Evolutionary conservation across 2,329 filamentous ascomycete genomes (phyloP).

Genomic region (Tolypocladium inflatum): DNA sequence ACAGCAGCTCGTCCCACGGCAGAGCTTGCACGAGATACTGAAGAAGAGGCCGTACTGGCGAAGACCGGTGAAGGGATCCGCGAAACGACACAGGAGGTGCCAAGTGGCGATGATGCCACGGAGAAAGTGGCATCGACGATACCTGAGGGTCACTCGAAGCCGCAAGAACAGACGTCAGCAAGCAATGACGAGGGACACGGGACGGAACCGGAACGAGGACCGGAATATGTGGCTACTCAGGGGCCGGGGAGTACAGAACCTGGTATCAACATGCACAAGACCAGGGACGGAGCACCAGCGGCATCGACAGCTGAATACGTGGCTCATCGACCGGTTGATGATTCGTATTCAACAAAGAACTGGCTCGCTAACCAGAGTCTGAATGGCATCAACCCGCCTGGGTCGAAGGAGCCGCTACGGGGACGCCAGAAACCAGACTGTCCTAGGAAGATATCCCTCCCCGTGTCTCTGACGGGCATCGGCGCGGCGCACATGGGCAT

Average conservation of each 20-base stretch:
- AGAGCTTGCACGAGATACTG: not conserved
- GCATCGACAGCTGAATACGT: not conserved
- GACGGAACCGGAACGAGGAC: constrained; percentile 1
- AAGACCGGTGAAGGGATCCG: not conserved
- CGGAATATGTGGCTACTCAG: constrained; percentile 5
- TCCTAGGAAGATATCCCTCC: constrained; percentile 4
- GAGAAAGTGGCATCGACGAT: not conserved
- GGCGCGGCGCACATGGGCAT: constrained; percentile 12
- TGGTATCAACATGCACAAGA: not conserved
- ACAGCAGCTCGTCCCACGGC: not conserved
- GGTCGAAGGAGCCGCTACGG: not conserved
- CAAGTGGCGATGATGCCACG: not conserved
- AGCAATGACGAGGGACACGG: not conserved
- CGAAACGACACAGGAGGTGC: not conserved
- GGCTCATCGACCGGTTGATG: not conserved
- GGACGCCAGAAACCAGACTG: not conserved
- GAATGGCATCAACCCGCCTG: not conserved
- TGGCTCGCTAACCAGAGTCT: not conserved
- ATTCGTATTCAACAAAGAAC: not conserved
- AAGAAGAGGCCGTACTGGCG: not conserved
- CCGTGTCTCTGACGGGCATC: constrained; percentile 13
- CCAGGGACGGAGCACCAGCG: not conserved
- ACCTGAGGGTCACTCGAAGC: not conserved
- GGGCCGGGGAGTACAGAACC: not conserved
- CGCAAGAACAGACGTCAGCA: not conserved